Base-by-base conservation (phyloP, 192 early-diverging fungal genomes). In the Dissophora ornata region DNA sequence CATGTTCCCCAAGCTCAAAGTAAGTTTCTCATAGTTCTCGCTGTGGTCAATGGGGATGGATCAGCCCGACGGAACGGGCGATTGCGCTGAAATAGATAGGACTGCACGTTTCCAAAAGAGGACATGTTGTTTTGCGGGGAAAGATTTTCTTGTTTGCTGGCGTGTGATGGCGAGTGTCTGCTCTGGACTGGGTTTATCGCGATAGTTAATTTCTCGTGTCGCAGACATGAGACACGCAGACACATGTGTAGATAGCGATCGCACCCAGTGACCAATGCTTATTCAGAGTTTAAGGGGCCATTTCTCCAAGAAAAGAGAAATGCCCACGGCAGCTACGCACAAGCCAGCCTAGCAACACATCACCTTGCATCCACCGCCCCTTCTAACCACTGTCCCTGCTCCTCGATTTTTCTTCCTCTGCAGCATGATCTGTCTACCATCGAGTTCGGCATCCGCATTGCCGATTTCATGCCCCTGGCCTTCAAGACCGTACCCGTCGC, bases 401-500 rank as follows among this genome's bases (percentile, higher is more conserved):
- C n/a, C n/a, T n/a, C n/a, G n/a, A n/a, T n/a, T n/a, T n/a, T 33
- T 11, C 10, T 11, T 11, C 24, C 16, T 55, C 25, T 53, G 22
- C 45, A 77, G 73, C 73, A 77, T 30, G 65, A 67, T 46, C 40
- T 77, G 24, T 77, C 73, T 1, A 77, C 65, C 15, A 79, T 91
- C 50, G 87, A 91, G 57, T 89, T 91, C 69, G 89, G 87, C 36
- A 88, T 87, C 54, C 80, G 85, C 45, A 82, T 87, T 34, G 79
- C 81, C 24, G 87, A 86, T 32, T 85, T 84, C 65, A 81, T 74
- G 71, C 85, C 84, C 2, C 70, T 90, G 38, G 88, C 85, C 21
- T 89, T 90, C 69, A 90, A 90, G 74, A 89, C 86, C 4, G 87
- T 89, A 29, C 80, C 80, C 34, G 85, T 88, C 41, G 73, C 75